Conservation (phyloP, 2,329 filamentous ascomycete genomes). For the Fusarium chuoi region DNA sequence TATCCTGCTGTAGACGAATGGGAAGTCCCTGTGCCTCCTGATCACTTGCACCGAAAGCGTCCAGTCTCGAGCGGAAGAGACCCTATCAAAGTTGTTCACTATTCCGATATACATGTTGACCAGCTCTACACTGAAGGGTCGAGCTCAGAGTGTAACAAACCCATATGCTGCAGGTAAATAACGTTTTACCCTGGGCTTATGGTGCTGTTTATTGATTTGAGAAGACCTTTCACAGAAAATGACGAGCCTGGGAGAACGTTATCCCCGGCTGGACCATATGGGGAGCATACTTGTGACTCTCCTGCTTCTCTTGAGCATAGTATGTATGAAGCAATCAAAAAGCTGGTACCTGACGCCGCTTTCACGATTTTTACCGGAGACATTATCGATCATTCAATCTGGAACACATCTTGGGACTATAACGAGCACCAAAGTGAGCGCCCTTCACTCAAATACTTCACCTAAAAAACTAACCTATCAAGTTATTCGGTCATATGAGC, state of each 20-base stretch:
- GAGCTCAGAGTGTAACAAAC: slow-evolving; percentile 65
- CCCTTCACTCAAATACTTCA: background rate
- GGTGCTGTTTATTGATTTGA: background rate
- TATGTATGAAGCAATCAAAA: slow-evolving; percentile 63
- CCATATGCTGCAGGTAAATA: slow-evolving; percentile 65
- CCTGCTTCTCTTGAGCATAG: slow-evolving; percentile 63
- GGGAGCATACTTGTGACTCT: slow-evolving; percentile 64
- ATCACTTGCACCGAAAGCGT: slow-evolving; percentile 51
- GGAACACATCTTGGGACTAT: slow-evolving; percentile 54
- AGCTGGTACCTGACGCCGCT: slow-evolving; percentile 57
- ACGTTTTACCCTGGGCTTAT: no score
- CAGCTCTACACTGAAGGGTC: slow-evolving; percentile 63
- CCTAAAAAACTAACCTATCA: background rate
- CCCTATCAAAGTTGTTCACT: slow-evolving; percentile 66
- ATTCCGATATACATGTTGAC: slow-evolving; percentile 70
- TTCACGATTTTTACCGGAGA: slow-evolving; percentile 71
- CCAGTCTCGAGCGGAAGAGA: slow-evolving; percentile 55
- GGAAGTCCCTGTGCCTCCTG: slow-evolving; percentile 56
- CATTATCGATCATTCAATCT: slow-evolving; percentile 63
- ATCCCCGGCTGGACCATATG: slow-evolving; percentile 62
- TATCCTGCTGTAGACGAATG: slow-evolving; percentile 58
- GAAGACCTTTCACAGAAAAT: slow-evolving; percentile 56
- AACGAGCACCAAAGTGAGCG: slow-evolving; percentile 47
- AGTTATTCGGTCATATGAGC: slow-evolving; percentile 59
- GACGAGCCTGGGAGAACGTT: slow-evolving; percentile 60